Percentiles rank a stretch among this genome's conserved stretches.
Conservation (phyloP, 768 basidiomycete species). For the Tricholoma saponaceum region DNA sequence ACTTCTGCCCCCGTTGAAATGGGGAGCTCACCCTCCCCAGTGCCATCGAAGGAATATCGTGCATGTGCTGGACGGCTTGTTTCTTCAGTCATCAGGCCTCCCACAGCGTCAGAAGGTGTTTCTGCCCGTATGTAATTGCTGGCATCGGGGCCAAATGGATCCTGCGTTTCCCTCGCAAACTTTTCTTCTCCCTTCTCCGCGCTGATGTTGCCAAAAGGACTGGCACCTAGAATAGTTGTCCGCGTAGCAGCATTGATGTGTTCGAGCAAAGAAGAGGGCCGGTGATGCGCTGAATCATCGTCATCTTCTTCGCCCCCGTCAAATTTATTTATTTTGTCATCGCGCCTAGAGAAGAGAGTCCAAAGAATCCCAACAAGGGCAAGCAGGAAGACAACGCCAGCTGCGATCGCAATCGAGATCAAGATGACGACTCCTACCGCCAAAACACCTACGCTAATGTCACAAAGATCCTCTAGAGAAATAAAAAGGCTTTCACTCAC, state of each 20-base stretch:
- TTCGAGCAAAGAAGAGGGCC: constrained; percentile 83
- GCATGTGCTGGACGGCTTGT: constrained; percentile 73
- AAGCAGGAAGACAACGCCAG: constrained; percentile 87
- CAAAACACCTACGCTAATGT: constrained; percentile 62
- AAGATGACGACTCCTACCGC: constrained; percentile 92
- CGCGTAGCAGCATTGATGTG: constrained; percentile 91
- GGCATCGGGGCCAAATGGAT: constrained; percentile 70
- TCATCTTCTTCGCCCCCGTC: constrained; percentile 67
- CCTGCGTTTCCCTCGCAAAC: constrained; percentile 33
- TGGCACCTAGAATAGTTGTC: constrained; percentile 68
- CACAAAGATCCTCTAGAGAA: constrained; percentile 9
- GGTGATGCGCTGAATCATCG: constrained; percentile 70
- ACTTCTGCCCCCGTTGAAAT: constrained; percentile 67
- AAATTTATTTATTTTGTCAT: constrained; percentile 64
- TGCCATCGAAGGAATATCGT: constrained; percentile 77
- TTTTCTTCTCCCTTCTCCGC: constrained; percentile 57
- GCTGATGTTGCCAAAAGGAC: constrained; percentile 33
- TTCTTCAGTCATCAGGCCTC: constrained; percentile 62
- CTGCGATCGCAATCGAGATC: constrained; percentile 95
- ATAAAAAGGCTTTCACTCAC: constrained; percentile 40
- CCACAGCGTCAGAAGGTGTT: constrained; percentile 73
- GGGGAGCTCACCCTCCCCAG: constrained; percentile 73
- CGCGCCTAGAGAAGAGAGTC: constrained; percentile 81
- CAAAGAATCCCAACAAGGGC: constrained; percentile 83
- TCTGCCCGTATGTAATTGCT: constrained; percentile 78